Evolutionary conservation across 2,329 filamentous ascomycete genomes (phyloP).

Genomic region (Nothophaeocryptopus gaeumannii): DNA sequence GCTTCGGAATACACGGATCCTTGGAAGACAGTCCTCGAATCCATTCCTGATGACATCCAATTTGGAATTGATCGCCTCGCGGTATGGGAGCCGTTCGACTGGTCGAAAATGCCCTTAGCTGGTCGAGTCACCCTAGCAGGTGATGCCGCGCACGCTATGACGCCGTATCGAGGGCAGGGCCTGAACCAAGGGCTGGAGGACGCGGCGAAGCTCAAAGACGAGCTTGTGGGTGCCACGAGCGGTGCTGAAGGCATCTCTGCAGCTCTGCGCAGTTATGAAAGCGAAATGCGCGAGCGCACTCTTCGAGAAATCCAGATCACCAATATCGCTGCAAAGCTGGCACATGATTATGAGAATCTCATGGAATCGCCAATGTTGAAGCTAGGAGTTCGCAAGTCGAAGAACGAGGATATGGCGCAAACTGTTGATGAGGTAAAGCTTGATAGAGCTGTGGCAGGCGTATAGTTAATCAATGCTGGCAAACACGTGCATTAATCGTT

Average conservation of each 20-base stretch:
- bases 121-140: constrained; percentile 19
- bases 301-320: constrained; percentile 13
- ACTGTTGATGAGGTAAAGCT: not conserved
- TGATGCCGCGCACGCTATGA: constrained; percentile 18
- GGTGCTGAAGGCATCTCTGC: not conserved
- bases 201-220: constrained; percentile 2
- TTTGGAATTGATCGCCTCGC: constrained; percentile 13
- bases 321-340: constrained; percentile 3
- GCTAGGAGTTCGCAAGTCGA: constrained; percentile 11
- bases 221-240: not conserved
- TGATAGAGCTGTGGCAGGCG: not conserved
- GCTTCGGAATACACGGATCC: constrained; percentile 14
- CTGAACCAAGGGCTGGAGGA: constrained; percentile 16
- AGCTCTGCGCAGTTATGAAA: constrained; percentile 12
- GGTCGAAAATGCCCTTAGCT: constrained; percentile 9
- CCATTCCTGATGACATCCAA: constrained; percentile 8
- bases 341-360: constrained; percentile 17
- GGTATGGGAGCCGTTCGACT: constrained; percentile 14
- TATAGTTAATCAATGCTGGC: not conserved
- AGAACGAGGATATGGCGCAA: not conserved
- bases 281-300: constrained; percentile 13
- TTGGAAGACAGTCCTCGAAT: constrained; percentile 9
- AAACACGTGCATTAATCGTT: too few relatives aligned
- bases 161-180: constrained; percentile 14
- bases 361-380: constrained; percentile 13